Conservation (phyloP, 345 rosid species). For the Eucalyptus cloeziana region DNA sequence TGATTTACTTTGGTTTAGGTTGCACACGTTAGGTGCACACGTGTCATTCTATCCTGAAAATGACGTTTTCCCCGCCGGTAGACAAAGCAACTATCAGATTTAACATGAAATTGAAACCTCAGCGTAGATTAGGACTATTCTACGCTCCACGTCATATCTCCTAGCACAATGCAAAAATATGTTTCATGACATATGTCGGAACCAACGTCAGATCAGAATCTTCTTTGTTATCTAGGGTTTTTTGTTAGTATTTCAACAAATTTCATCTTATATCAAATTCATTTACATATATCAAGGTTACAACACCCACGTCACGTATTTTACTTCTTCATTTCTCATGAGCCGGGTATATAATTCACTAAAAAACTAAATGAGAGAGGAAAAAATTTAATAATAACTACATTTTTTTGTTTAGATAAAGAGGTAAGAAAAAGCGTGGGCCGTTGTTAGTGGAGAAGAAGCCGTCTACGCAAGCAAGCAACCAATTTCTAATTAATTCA, state of each 20-base stretch:
- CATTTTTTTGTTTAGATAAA: not conserved
- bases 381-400: not conserved
- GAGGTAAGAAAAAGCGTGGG: not conserved
- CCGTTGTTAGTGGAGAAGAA: not conserved
- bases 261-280: not conserved
- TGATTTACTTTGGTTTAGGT: not conserved
- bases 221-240: not conserved
- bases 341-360: not conserved
- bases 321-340: not conserved
- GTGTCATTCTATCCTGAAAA: not conserved
- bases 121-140: not conserved
- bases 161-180: not conserved
- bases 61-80: not conserved
- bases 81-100: not conserved
- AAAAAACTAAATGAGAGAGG: not conserved
- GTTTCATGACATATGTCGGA: not conserved
- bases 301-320: not conserved
- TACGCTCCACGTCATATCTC: not conserved
- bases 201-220: not conserved
- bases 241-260: not conserved
- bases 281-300: not conserved
- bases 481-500: not conserved
- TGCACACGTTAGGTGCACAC: not conserved
- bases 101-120: not conserved
- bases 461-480: not conserved